Evolutionary conservation across 2,329 filamentous ascomycete species (phyloP).

Genomic region (Fusarium ramigenum): DNA sequence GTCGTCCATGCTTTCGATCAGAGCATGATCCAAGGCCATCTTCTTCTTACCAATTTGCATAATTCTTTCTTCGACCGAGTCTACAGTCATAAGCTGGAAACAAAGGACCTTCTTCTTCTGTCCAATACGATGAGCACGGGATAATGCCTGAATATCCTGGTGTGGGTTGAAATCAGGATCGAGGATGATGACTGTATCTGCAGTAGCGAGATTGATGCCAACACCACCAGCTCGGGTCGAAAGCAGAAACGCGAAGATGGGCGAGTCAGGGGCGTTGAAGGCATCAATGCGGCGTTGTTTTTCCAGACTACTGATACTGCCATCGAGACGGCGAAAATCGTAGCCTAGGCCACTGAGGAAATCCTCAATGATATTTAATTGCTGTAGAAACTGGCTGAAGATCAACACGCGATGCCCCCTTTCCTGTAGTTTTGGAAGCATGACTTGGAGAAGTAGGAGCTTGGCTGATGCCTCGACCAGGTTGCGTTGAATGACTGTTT

Average conservation of each 20-base stretch:
- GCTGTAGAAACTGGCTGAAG: conserved; percentile 93
- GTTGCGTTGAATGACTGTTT: conserved; percentile 75
- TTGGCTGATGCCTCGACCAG: conserved; percentile 93
- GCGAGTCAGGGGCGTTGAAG: conserved; percentile 86
- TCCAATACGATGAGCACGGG: conserved; percentile 93
- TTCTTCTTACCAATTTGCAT: conserved; percentile 96
- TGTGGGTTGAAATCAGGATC: conserved; percentile 98
- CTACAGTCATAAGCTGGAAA: conserved; percentile 91
- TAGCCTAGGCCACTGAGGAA: conserved; percentile 82
- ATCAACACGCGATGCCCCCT: conserved; percentile 91
- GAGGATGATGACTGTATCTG: conserved; percentile 97
- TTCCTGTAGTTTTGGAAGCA: conserved; percentile 87
- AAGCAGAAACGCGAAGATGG: conserved; percentile 88
- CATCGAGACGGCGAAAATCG: conserved; percentile 83
- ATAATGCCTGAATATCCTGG: conserved; percentile 95
- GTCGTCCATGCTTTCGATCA: conserved; percentile 90
- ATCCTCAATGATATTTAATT: conserved; percentile 91
- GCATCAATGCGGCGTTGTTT: conserved; percentile 96
- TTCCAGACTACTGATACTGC: conserved; percentile 79
- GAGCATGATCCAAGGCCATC: conserved; percentile 92
- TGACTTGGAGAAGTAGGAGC: conserved; percentile 81
- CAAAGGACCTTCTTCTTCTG: conserved; percentile 96
- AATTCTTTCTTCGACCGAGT: conserved; percentile 92
- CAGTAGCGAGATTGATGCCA: conserved; percentile 95
- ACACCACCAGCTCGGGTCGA: conserved; percentile 96